Evolutionary conservation across 2,329 filamentous ascomycete species (phyloP).

Genomic region (Ilyonectria robusta): DNA sequence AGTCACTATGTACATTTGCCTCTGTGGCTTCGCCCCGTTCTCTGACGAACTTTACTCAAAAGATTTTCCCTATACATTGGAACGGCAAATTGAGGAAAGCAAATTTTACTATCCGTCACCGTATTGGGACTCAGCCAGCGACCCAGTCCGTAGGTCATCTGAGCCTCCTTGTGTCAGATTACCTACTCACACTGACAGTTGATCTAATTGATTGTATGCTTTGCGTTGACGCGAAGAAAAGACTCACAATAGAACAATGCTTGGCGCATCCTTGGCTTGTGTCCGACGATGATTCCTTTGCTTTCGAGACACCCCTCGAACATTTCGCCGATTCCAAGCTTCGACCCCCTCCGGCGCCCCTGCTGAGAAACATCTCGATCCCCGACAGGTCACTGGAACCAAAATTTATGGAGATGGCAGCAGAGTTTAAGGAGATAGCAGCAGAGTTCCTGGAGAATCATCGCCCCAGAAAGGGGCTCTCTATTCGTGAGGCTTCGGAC

Average conservation of each 20-base stretch:
- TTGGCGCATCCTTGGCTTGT: slow-evolving; percentile 1
- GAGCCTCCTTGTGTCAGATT: background rate
- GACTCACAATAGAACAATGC: background rate
- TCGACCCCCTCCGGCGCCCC: no score
- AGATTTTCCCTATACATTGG: slow-evolving; percentile 82
- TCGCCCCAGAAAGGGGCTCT: slow-evolving; percentile 63
- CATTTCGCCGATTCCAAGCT: no score
- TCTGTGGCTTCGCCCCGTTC: slow-evolving; percentile 88
- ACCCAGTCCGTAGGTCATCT: background rate
- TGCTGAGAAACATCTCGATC: no score
- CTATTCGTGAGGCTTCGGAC: slow-evolving; percentile 78
- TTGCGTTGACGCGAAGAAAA: background rate
- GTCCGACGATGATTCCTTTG: background rate
- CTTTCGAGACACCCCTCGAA: background rate
- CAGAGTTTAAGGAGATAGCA: no score
- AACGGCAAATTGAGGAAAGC: background rate
- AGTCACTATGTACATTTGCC: slow-evolving; percentile 88
- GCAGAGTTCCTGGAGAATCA: no score
- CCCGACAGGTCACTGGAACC: no score
- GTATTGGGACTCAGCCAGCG: slow-evolving; percentile 11
- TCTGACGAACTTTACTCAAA: slow-evolving; percentile 84
- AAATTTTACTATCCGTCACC: slow-evolving; percentile 17
- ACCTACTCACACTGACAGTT: background rate
- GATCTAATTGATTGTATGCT: background rate
- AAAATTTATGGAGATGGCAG: no score